These are phyloP conservation scores for Penicillium sumatraense DNA, from an alignment of 2,329 filamentous ascomycete genomes.

Conservation along the genomic window DNA sequence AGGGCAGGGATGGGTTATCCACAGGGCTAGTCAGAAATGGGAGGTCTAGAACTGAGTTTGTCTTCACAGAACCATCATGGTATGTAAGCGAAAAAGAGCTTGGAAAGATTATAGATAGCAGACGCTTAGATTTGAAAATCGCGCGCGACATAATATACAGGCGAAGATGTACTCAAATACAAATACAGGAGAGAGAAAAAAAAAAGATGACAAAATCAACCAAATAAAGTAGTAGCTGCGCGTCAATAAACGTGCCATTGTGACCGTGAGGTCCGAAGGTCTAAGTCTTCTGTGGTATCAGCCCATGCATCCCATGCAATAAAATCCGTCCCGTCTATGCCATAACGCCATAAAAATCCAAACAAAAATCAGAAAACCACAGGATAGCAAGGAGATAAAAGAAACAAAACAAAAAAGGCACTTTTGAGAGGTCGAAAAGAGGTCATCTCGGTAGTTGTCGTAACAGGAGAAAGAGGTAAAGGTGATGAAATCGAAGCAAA, in stretches of 20 bases:
- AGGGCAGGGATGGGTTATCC: background rate
- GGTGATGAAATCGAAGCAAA: slow-evolving; percentile 1
- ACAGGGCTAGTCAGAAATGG: background rate
- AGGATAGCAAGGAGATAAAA: background rate
- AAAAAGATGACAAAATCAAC: no score
- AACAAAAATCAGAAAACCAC: slow-evolving; percentile 19
- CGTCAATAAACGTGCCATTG: slow-evolving; percentile 23
- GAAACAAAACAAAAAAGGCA: slow-evolving; percentile 22
- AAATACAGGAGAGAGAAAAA: slow-evolving; percentile 16
- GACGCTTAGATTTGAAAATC: slow-evolving; percentile 9
- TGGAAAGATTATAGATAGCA: slow-evolving; percentile 3
- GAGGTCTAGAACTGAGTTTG: slow-evolving; percentile 14
- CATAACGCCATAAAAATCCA: slow-evolving; percentile 37
- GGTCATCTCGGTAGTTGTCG: slow-evolving; percentile 11
- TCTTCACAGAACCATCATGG: background rate
- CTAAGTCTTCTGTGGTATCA: slow-evolving; percentile 47
- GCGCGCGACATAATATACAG: slow-evolving; percentile 27
- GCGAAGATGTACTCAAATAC: background rate
- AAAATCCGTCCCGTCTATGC: slow-evolving; percentile 42
- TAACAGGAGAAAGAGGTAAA: slow-evolving; percentile 5
- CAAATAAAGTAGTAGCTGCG: slow-evolving; percentile 6
- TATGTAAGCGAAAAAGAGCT: background rate
- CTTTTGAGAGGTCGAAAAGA: slow-evolving; percentile 23
- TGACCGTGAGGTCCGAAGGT: slow-evolving; percentile 44
- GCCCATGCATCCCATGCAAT: slow-evolving; percentile 41